phyloP scores from a whole-genome alignment of 805 yeast species.

The Cyberlindnera meyerae region DNA sequence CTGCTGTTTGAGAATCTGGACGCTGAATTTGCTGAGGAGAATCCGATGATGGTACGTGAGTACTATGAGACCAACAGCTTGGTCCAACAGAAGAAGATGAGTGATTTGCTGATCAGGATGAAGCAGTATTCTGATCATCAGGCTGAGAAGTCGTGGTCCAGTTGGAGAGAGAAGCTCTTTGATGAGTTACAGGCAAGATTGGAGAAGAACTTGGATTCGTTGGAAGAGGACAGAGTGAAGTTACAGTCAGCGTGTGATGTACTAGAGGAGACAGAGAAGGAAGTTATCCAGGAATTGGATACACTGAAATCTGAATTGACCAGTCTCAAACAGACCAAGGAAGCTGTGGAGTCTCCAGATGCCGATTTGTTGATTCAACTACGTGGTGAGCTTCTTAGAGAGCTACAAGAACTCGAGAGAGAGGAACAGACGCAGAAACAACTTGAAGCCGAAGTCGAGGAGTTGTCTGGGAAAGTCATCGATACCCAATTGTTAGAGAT shows the following conservation, averaged over 20 bases:
- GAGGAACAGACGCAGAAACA: constrained; percentile 4
- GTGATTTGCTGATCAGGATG: constrained; percentile 23
- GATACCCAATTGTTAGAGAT: constrained; percentile 18
- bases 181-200: constrained; percentile 22
- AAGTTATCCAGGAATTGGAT: constrained; percentile 1
- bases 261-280: constrained; percentile 4
- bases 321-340: constrained; percentile 5
- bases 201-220: constrained; percentile 8
- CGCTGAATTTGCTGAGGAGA: constrained; percentile 23
- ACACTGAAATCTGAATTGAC: constrained; percentile 2
- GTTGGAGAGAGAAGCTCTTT: constrained; percentile 24
- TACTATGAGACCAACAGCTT: constrained; percentile 20
- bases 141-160: constrained; percentile 23
- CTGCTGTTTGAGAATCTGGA: constrained; percentile 21
- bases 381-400: constrained; percentile 12
- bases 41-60: constrained; percentile 24
- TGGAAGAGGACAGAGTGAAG: constrained; percentile 10
- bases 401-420: constrained; percentile 1
- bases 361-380: constrained; percentile 8
- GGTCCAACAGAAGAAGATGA: constrained; percentile 21
- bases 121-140: constrained; percentile 25
- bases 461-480: constrained; percentile 5
- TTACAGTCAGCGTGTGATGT: constrained; percentile 3
- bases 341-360: constrained; percentile 15
- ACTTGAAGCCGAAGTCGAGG: constrained; percentile 11